Evolutionary conservation across 2,329 filamentous ascomycete genomes (phyloP), one percentile per base, ranked within the genome.

Genomic region (Paraconiothyrium sp.): DNA sequence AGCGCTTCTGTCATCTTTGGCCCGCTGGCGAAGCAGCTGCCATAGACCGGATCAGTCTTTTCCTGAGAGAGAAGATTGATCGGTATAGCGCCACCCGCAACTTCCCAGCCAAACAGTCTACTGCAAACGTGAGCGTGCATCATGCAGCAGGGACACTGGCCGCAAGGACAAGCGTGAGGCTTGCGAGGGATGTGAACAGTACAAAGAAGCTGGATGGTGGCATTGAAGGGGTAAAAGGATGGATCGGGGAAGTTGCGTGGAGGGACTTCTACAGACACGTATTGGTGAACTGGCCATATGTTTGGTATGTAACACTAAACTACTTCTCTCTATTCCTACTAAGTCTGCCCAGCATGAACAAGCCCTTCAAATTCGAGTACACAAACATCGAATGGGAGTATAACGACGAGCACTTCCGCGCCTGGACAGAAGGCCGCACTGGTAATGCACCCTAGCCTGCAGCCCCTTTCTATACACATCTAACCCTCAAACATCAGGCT

Each of bases 291-390:
- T 97, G 92, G 92, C 94, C 94, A 0, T 94, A 93, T 70, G 83
- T 93, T 7, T 92, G 89, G 88, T 89, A 78, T 72, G 84, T 20
- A 76, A 16, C 9, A n/a, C 30, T 44, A 14, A 22, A 32, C 4
- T 22, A 10, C 44, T 49, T 37, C 48, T 58, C 34, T 20, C 3
- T 20, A 24, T 4, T 24, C 52, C 47, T 43, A 37, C 54, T 50
- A 34, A 39, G 16, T 39, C 20, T 35, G 11, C 58, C 13, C 16
- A 78, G 88, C 73, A 92, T 92, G 90, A 88, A 88, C 77, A 91
- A 91, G 68, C 88, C 89, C 1, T 91, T 91, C 84, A 97, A 97
- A 72, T 91, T 90, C 39, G 92, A 94, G 71, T 95, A 93, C 78
- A 89, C 91, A 48, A 90, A 94, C 68, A 90, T 97, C 51, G 80